Conservation (phyloP, 768 basidiomycete species). For the Erythrobasidium yunnanense region DNA sequence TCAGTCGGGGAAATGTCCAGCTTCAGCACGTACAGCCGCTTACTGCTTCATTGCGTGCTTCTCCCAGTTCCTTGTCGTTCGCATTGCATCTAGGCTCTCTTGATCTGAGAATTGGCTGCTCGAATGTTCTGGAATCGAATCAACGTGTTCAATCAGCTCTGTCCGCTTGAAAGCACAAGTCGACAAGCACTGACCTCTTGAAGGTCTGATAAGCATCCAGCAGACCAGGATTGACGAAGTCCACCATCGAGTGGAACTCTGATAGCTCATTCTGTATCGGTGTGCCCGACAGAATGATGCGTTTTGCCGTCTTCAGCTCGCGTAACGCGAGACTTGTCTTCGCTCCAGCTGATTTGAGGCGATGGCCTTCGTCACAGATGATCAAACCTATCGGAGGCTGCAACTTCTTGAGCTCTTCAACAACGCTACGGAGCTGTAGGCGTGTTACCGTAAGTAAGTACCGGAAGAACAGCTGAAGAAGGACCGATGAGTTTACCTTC, state of each 20-base stretch:
- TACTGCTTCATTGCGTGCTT: conserved; percentile 67
- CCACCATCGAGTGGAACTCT: conserved; percentile 95
- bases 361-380: conserved; percentile 92
- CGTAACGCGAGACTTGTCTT: conserved; percentile 84
- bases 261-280: conserved; percentile 87
- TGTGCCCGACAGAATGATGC: conserved; percentile 87
- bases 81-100: conserved; percentile 62
- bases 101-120: conserved; percentile 73
- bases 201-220: conserved; percentile 48
- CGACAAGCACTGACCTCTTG: conserved; percentile 36
- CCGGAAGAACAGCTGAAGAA: not conserved
- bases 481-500: conserved; percentile 49
- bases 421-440: conserved; percentile 32
- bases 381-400: conserved; percentile 79
- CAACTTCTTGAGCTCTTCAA: conserved; percentile 41
- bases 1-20: not conserved
- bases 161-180: not conserved
- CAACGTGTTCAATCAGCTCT: not conserved
- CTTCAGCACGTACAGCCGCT: too few species aligned
- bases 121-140: conserved; percentile 54
- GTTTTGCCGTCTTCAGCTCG: conserved; percentile 57
- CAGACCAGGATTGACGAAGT: conserved; percentile 88
- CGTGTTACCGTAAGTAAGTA: not conserved
- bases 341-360: conserved; percentile 79
- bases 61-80: conserved; percentile 66